Percentiles rank a stretch among this genome's conserved stretches.
Conservation (phyloP, 768 basidiomycete genomes). For the Agaricus subrufescens region DNA sequence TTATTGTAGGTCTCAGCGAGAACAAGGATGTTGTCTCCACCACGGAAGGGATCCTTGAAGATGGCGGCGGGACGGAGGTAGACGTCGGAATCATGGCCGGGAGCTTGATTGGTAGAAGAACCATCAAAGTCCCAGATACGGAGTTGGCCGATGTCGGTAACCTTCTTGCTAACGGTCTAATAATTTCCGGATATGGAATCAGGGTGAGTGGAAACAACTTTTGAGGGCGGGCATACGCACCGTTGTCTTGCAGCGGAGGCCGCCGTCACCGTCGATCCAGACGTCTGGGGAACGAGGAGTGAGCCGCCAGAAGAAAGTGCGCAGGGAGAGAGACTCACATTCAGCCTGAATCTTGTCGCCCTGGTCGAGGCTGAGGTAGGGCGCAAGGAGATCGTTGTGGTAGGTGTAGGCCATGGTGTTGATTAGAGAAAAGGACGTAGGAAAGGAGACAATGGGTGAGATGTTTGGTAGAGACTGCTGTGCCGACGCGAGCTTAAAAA, state of each 20-base stretch:
- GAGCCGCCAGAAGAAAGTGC: slow-evolving; percentile 15
- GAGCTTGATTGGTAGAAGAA: slow-evolving; percentile 96
- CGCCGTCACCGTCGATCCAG: slow-evolving; percentile 96
- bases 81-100: slow-evolving; percentile 93
- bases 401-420: slow-evolving; percentile 38
- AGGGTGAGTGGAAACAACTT: not conserved
- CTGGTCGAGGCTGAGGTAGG: slow-evolving; percentile 85
- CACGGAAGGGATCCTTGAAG: slow-evolving; percentile 99
- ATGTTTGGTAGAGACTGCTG: slow-evolving; percentile 17
- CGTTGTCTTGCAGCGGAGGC: slow-evolving; percentile 95
- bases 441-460: slow-evolving; percentile 12
- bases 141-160: slow-evolving; percentile 84
- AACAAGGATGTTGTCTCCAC: slow-evolving; percentile 96
- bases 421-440: slow-evolving; percentile 13
- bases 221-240: slow-evolving; percentile 35
- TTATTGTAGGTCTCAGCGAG: slow-evolving; percentile 98
- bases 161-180: slow-evolving; percentile 83
- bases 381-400: slow-evolving; percentile 82
- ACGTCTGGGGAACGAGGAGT: slow-evolving; percentile 56
- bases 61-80: slow-evolving; percentile 95
- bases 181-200: slow-evolving; percentile 6
- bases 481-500: slow-evolving; percentile 20
- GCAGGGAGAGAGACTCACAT: slow-evolving; percentile 42
- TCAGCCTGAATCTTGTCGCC: slow-evolving; percentile 94
- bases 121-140: slow-evolving; percentile 99